Percentiles rank a stretch among this genome's conserved stretches.
phyloP scores from a whole-genome alignment of 2,329 filamentous ascomycete genomes.

The Ophiostoma piceae region DNA sequence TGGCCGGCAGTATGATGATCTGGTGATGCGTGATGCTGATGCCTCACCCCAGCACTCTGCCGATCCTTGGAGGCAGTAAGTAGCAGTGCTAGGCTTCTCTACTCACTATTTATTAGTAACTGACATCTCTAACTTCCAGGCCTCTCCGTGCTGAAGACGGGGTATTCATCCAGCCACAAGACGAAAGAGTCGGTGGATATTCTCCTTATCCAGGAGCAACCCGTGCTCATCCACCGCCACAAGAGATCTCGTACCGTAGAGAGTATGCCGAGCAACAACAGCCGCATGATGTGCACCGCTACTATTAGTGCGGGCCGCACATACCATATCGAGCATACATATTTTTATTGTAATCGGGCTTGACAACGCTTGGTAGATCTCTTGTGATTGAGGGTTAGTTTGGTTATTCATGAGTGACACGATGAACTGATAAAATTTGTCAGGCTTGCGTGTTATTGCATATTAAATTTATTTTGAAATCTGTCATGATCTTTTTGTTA shows the following conservation, averaged over 20 bases:
- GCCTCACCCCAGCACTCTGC: not conserved
- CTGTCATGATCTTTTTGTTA: not conserved
- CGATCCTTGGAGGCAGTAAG: slow-evolving; percentile 10
- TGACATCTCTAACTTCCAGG: not conserved
- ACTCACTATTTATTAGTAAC: not conserved
- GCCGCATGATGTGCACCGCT: not conserved
- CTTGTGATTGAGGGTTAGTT: not conserved
- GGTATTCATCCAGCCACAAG: not conserved
- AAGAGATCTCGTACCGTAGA: not conserved
- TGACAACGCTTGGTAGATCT: not conserved
- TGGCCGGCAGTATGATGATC: not conserved
- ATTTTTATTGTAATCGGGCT: not conserved
- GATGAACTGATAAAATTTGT: not conserved
- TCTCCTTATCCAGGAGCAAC: not conserved
- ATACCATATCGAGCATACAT: not conserved
- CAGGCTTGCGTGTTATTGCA: not conserved
- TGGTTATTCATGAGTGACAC: not conserved
- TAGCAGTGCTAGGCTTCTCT: not conserved
- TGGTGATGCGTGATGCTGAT: not conserved
- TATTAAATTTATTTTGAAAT: not conserved
- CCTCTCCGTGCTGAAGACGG: not conserved
- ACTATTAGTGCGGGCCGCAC: not conserved
- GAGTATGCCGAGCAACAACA: not conserved
- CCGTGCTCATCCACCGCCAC: not conserved
- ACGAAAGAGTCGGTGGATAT: not conserved